Evolutionary conservation across 139 green algal species (phyloP).

Genomic region (Pycnococcus provasolii): DNA sequence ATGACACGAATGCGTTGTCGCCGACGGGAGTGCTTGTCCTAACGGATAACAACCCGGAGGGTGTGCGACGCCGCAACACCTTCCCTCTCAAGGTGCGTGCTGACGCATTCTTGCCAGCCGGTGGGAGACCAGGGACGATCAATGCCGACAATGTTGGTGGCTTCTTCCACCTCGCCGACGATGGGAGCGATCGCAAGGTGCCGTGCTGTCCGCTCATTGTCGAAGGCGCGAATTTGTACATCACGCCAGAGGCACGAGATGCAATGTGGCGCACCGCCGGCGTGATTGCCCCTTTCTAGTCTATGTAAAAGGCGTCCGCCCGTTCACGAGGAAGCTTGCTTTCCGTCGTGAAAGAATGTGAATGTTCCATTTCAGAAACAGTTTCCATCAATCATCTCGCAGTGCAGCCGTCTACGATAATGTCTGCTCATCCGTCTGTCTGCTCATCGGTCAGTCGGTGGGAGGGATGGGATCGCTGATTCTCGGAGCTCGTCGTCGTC

Average conservation of each 20-base stretch:
- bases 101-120: slow-evolving; percentile 8
- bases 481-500: too few species aligned
- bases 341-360: too few species aligned
- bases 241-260: slow-evolving; percentile 10
- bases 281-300: too few species aligned
- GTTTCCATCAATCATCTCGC: too few species aligned
- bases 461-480: too few species aligned
- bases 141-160: background rate
- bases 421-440: too few species aligned
- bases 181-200: background rate
- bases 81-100: background rate
- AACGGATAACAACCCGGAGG: background rate
- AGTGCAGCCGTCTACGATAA: too few species aligned
- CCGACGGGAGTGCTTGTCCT: background rate
- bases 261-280: background rate
- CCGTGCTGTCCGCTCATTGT: slow-evolving; percentile 3
- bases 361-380: too few species aligned
- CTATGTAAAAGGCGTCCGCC: too few species aligned
- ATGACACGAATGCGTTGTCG: background rate
- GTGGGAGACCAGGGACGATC: slow-evolving; percentile 4
- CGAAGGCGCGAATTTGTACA: slow-evolving; percentile 8
- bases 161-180: background rate
- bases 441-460: too few species aligned
- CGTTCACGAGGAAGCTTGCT: too few species aligned
- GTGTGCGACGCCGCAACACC: slow-evolving; percentile 7